Conservation (phyloP, 768 basidiomycete species). For the Kwoniella sp. region DNA sequence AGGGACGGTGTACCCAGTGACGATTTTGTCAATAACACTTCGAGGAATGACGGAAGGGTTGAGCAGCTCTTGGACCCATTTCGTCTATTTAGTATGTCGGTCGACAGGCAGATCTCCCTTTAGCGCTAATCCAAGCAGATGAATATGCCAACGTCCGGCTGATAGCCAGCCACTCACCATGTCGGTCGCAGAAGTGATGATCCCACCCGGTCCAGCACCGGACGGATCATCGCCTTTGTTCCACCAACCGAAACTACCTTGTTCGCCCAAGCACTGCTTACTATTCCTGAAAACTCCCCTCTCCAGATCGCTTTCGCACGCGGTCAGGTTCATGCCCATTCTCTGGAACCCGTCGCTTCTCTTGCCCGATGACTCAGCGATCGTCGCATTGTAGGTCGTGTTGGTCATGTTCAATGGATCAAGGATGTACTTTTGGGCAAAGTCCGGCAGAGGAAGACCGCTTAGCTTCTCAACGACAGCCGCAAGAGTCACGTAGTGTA, state of each 20-base stretch:
- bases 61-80: conserved; percentile 44
- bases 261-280: conserved; percentile 22
- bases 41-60: conserved; percentile 31
- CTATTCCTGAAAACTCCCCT: background rate
- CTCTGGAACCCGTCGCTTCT: conserved; percentile 29
- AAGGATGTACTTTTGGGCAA: conserved; percentile 38
- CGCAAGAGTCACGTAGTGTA: conserved; percentile 32
- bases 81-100: conserved; percentile 20
- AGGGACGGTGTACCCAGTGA: conserved; percentile 6
- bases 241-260: conserved; percentile 25
- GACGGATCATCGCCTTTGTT: conserved; percentile 22
- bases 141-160: too few species aligned
- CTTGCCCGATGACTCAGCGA: conserved; percentile 29
- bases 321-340: conserved; percentile 14
- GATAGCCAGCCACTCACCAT: too few species aligned
- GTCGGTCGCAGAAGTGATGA: conserved; percentile 37
- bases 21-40: conserved; percentile 14
- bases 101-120: too few species aligned
- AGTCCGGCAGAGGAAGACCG: conserved; percentile 24
- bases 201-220: conserved; percentile 42
- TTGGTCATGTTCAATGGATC: conserved; percentile 38
- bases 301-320: conserved; percentile 11
- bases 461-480: conserved; percentile 34
- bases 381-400: conserved; percentile 30
- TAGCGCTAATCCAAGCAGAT: too few species aligned